Evolutionary conservation across 1,284 basidiomycete species (phyloP).

Genomic region (Rhodotorula glutinis): DNA sequence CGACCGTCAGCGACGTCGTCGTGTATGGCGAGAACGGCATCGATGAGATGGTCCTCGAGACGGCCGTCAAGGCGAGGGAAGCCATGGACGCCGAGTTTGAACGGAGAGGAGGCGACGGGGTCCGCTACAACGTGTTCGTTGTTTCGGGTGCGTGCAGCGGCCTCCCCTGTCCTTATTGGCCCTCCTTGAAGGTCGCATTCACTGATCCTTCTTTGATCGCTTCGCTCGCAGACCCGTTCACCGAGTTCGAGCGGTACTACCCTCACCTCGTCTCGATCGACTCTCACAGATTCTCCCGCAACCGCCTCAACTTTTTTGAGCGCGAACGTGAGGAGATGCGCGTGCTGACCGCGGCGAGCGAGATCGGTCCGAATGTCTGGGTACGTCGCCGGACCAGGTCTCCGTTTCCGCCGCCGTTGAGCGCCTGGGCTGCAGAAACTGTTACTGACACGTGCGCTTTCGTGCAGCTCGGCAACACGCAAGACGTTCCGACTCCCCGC

Average conservation of each 20-base stretch:
- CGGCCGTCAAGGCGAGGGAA: constrained; percentile 53
- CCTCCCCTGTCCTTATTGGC: no score
- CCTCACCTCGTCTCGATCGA: constrained; percentile 57
- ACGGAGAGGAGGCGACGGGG: constrained; percentile 48
- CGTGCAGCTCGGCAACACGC: constrained; percentile 64
- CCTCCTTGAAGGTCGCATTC: no score
- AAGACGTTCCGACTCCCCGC: constrained; percentile 63
- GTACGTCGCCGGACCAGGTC: constrained; percentile 44
- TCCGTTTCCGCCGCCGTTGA: neutral
- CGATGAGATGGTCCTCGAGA: constrained; percentile 53
- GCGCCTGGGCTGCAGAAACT: neutral
- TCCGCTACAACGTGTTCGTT: constrained; percentile 82
- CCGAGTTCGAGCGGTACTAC: constrained; percentile 53
- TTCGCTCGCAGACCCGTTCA: constrained; percentile 55
- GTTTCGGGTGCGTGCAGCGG: constrained; percentile 59
- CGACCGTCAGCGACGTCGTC: constrained; percentile 82
- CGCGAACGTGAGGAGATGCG: constrained; percentile 84
- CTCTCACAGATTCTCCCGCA: constrained; percentile 50
- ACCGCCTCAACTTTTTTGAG: constrained; percentile 54
- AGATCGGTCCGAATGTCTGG: constrained; percentile 64
- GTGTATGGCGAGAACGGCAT: constrained; percentile 70
- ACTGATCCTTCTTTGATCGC: rapidly evolving
- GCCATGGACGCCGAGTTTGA: constrained; percentile 51
- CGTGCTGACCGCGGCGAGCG: constrained; percentile 75
- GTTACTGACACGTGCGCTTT: no score